A percentile compares a stretch with the other conserved stretches of the same genome.
Evolutionary conservation across 192 early-diverging fungal species (phyloP).

Genomic region (Backusella mclennaniae): DNA sequence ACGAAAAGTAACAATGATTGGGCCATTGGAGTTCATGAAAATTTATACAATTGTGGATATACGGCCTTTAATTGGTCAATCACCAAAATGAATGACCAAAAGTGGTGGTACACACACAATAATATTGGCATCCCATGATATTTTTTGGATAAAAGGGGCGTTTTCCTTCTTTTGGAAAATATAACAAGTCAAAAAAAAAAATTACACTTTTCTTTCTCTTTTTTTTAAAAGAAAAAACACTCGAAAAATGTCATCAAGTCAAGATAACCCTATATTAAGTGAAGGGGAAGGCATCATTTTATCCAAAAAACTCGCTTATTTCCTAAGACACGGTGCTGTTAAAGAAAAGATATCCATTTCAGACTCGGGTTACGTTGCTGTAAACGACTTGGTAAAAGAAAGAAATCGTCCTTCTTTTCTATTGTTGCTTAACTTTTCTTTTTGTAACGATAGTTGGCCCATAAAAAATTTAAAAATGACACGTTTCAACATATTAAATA

Average conservation of each 20-base stretch:
- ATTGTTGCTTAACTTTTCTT: background rate
- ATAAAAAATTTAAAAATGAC: slow-evolving; percentile 54
- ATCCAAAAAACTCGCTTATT: slow-evolving; percentile 78
- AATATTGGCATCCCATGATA: background rate
- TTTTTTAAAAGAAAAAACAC: background rate
- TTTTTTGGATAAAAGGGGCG: background rate
- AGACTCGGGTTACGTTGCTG: slow-evolving; percentile 70
- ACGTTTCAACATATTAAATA: slow-evolving; percentile 62
- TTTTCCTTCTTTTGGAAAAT: background rate
- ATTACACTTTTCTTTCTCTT: background rate
- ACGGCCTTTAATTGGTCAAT: background rate
- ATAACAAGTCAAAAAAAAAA: background rate
- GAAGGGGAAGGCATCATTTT: slow-evolving; percentile 14
- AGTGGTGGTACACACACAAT: background rate
- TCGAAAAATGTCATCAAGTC: background rate
- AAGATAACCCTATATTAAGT: background rate
- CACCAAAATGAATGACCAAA: background rate
- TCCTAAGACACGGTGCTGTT: slow-evolving; percentile 82
- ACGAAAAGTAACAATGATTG: background rate
- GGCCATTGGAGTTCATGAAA: background rate
- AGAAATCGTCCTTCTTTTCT: background rate
- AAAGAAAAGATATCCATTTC: slow-evolving; percentile 74
- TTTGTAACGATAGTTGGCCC: slow-evolving; percentile 38
- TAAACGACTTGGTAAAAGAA: slow-evolving; percentile 61
- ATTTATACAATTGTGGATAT: background rate